phyloP scores from a whole-genome alignment of 805 yeast species.

The Candida insectorum region DNA sequence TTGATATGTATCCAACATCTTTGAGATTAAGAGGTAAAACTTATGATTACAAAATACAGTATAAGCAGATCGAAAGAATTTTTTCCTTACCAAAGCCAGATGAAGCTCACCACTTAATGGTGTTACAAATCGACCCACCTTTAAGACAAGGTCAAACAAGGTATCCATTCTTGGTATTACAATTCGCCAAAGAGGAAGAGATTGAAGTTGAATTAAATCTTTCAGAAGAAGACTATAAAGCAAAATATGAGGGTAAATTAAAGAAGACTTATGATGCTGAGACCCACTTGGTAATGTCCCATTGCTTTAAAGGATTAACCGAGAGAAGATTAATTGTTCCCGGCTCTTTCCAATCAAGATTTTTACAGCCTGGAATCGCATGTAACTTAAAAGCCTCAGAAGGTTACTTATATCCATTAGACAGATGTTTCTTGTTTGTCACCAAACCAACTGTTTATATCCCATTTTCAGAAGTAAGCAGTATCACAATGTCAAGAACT shows the following conservation, averaged over 20 bases:
- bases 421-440: slow-evolving; percentile 83
- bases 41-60: slow-evolving; percentile 93
- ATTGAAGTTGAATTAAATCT: slow-evolving; percentile 85
- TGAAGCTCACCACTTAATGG: slow-evolving; percentile 82
- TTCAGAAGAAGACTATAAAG: slow-evolving; percentile 75
- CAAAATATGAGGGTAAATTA: slow-evolving; percentile 70
- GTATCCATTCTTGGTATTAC: slow-evolving; percentile 87
- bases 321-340: slow-evolving; percentile 84
- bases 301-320: slow-evolving; percentile 85
- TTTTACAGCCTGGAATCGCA: slow-evolving; percentile 79
- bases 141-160: slow-evolving; percentile 97
- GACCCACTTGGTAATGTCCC: slow-evolving; percentile 83
- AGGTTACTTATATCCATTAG: slow-evolving; percentile 91
- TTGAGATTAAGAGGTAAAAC: slow-evolving; percentile 95
- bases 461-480: slow-evolving; percentile 77
- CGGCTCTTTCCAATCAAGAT: slow-evolving; percentile 73
- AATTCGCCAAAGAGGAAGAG: slow-evolving; percentile 86
- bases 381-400: slow-evolving; percentile 95
- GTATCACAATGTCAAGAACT: slow-evolving; percentile 81
- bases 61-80: slow-evolving; percentile 82
- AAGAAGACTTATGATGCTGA: slow-evolving; percentile 76
- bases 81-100: slow-evolving; percentile 94
- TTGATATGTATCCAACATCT: slow-evolving; percentile 85
- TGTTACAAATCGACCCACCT: slow-evolving; percentile 94
- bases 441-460: slow-evolving; percentile 93